Conservation (phyloP, 352 stramenopile species). For the Phytophthora foliorum region DNA sequence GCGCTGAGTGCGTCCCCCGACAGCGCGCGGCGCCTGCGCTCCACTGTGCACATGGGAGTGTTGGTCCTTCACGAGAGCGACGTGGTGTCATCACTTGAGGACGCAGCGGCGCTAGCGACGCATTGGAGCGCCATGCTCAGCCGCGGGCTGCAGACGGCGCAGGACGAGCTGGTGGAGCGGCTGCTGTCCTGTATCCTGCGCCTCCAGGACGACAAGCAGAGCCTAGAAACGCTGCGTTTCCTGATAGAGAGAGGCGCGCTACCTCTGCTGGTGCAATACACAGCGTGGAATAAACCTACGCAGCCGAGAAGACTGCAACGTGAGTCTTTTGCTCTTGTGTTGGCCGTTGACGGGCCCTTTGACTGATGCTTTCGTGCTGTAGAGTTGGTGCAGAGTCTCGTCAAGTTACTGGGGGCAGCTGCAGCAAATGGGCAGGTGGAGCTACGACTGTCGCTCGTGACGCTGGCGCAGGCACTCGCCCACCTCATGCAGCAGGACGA, state of each 20-base stretch:
- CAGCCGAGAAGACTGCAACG: slow-evolving; percentile 43
- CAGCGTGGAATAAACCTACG: slow-evolving; percentile 39
- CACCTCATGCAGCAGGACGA: slow-evolving; percentile 49
- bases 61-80: slow-evolving; percentile 39
- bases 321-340: slow-evolving; percentile 29
- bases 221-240: slow-evolving; percentile 34
- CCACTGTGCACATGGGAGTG: slow-evolving; percentile 39
- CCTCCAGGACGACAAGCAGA: slow-evolving; percentile 22
- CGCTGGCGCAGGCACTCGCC: slow-evolving; percentile 46
- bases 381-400: slow-evolving; percentile 44
- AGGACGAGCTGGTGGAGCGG: slow-evolving; percentile 34
- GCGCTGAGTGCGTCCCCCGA: slow-evolving; percentile 21
- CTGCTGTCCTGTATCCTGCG: slow-evolving; percentile 33
- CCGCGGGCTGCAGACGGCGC: slow-evolving; percentile 20
- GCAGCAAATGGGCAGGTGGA: slow-evolving; percentile 23
- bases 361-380: slow-evolving; percentile 3
- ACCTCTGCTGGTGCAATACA: slow-evolving; percentile 48
- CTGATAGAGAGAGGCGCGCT: slow-evolving; percentile 42
- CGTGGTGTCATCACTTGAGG: slow-evolving; percentile 13
- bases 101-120: not conserved
- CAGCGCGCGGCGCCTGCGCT: slow-evolving; percentile 25
- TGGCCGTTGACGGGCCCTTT: slow-evolving; percentile 3
- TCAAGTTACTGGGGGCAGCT: slow-evolving; percentile 37
- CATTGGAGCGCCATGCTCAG: slow-evolving; percentile 24
- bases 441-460: slow-evolving; percentile 44